Evolutionary conservation across 257 asterid genomes (phyloP).

Genomic region (Solanum appendiculatum): DNA sequence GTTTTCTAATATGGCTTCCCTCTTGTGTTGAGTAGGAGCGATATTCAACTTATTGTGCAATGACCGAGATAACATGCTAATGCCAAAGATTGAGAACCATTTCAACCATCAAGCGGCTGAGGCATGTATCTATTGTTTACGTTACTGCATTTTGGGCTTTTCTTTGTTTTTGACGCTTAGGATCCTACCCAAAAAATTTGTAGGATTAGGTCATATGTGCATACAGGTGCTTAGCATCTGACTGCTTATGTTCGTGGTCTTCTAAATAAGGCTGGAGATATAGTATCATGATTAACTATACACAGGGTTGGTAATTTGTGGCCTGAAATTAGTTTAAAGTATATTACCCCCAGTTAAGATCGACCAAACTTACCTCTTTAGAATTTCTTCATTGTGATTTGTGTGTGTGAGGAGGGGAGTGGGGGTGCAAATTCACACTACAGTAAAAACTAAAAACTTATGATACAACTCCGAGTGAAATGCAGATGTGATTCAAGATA

Average conservation of each 20-base stretch:
- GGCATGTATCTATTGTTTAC: constrained; percentile 19
- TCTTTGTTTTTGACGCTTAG: not conserved
- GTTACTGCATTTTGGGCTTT: not conserved
- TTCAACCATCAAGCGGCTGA: constrained; percentile 32
- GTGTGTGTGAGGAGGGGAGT: not conserved
- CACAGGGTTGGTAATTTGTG: not conserved
- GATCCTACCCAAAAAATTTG: not conserved
- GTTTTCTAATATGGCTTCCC: constrained; percentile 10
- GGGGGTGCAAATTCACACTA: not conserved
- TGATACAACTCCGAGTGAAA: not conserved
- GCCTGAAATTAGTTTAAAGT: not conserved
- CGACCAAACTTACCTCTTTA: not conserved
- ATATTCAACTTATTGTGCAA: constrained; percentile 33
- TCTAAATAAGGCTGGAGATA: not conserved
- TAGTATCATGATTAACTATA: not conserved
- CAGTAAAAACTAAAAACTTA: not conserved
- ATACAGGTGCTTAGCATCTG: not conserved
- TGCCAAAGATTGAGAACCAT: constrained; percentile 51
- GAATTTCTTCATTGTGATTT: not conserved
- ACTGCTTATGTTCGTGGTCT: not conserved
- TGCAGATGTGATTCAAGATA: not conserved
- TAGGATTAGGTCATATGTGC: not conserved
- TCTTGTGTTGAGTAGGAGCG: constrained; percentile 35
- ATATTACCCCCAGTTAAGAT: not conserved
- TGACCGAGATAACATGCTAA: constrained; percentile 21